Percentiles rank a stretch among this genome's conserved stretches.
Evolutionary conservation across 139 green algal genomes (phyloP).

Genomic region (Chlorella sp.): DNA sequence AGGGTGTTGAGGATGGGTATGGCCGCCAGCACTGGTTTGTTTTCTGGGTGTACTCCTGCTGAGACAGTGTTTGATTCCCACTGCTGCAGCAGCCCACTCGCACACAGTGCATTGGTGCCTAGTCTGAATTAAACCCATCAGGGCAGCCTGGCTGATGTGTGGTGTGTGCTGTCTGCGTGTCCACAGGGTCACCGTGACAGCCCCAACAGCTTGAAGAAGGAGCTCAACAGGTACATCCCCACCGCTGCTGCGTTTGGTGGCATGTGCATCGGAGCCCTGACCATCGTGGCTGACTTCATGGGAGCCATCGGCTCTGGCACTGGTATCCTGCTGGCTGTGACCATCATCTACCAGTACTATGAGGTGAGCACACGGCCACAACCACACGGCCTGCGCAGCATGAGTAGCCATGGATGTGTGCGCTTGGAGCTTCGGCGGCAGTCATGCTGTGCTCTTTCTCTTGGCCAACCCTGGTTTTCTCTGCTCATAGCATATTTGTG

Average conservation of each 20-base stretch:
- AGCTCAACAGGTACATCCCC: conserved; percentile 82
- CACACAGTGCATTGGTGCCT: no score
- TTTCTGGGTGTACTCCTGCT: no score
- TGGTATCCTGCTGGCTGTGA: conserved; percentile 96
- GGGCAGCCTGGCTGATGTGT: no score
- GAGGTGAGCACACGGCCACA: no score
- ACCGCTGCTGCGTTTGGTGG: conserved; percentile 90
- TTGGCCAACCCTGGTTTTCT: conserved; percentile 19
- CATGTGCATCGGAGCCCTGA: conserved; percentile 99
- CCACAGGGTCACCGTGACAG: conserved; percentile 86
- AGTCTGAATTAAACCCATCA: no score
- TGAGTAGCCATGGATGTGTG: background rate
- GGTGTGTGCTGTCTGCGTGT: no score
- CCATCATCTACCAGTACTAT: conserved; percentile 92
- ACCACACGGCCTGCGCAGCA: no score
- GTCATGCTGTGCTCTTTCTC: background rate
- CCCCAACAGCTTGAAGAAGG: conserved; percentile 82
- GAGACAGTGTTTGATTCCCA: no score
- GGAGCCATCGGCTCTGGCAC: conserved; percentile 89
- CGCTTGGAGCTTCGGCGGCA: background rate
- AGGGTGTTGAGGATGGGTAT: no score
- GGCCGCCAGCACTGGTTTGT: no score
- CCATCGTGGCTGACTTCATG: conserved; percentile 99
- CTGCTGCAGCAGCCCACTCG: no score
- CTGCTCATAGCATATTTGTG: no score